phyloP scores from a whole-genome alignment of 305 asterid genomes.

The Fraxinus sp. region DNA sequence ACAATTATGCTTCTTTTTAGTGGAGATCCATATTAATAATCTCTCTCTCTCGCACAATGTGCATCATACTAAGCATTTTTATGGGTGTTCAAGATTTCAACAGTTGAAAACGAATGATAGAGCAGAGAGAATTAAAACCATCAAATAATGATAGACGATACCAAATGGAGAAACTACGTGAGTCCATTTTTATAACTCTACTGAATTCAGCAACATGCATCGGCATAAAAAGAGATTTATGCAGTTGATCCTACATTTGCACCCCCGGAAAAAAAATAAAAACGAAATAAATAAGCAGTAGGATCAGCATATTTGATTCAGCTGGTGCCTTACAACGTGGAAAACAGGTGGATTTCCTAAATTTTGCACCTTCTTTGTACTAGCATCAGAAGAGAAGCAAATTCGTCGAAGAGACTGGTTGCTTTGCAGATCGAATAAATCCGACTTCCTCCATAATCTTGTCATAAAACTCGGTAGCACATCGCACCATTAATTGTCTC shows the following conservation, averaged over 20 bases:
- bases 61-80: not conserved
- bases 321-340: not conserved
- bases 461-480: conserved; percentile 47
- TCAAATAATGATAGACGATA: not conserved
- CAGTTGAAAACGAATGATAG: not conserved
- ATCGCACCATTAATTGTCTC: conserved; percentile 67
- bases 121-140: not conserved
- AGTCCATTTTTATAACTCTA: not conserved
- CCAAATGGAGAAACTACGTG: not conserved
- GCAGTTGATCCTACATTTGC: not conserved
- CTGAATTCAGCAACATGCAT: not conserved
- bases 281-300: not conserved
- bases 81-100: not conserved
- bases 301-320: not conserved
- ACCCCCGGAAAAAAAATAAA: not conserved
- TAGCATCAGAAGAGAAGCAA: not conserved
- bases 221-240: not conserved
- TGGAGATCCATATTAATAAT: not conserved
- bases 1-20: conserved; percentile 1
- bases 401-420: not conserved
- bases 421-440: not conserved
- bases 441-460: not conserved
- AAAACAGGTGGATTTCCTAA: not conserved
- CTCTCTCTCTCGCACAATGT: not conserved
- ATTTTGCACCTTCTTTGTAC: not conserved